Conservation (phyloP, 2,329 filamentous ascomycete genomes). For the Verticillium nubilum region DNA sequence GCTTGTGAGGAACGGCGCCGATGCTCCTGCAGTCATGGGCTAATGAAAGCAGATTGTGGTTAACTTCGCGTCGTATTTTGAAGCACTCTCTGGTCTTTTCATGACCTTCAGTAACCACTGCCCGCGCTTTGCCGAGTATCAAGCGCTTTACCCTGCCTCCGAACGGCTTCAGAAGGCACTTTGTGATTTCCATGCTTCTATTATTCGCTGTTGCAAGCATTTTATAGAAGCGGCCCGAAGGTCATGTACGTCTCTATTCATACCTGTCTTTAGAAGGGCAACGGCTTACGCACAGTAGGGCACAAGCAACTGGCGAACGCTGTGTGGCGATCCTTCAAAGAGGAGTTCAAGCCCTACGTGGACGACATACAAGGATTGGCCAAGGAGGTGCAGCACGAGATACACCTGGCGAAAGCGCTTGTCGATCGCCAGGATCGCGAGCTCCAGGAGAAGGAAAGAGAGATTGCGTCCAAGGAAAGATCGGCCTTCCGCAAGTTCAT, state of each 20-base stretch:
- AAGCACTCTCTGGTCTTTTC: conserved; percentile 29
- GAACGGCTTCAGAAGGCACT: conserved; percentile 24
- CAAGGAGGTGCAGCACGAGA: no score
- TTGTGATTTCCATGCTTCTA: conserved; percentile 25
- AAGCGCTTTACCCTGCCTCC: conserved; percentile 27
- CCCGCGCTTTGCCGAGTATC: conserved; percentile 31
- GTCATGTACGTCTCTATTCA: conserved; percentile 19
- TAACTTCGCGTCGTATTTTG: conserved; percentile 26
- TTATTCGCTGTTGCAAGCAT: conserved; percentile 28
- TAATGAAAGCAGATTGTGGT: conserved; percentile 13
- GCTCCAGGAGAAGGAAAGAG: no score
- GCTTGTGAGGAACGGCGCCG: conserved; percentile 17
- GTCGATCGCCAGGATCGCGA: no score
- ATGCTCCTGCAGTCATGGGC: no score
- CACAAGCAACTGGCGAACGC: conserved; percentile 13
- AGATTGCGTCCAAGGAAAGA: no score
- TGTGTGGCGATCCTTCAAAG: conserved; percentile 20
- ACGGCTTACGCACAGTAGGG: conserved; percentile 12
- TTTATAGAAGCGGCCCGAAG: conserved; percentile 19
- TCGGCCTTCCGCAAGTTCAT: no score
- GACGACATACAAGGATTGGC: no score
- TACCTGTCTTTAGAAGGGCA: no score
- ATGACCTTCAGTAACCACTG: conserved; percentile 28
- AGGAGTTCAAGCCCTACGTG: conserved; percentile 16
- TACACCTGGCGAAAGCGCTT: no score